Conservation (phyloP, 352 stramenopile genomes). For the Pythium guiyangense region DNA sequence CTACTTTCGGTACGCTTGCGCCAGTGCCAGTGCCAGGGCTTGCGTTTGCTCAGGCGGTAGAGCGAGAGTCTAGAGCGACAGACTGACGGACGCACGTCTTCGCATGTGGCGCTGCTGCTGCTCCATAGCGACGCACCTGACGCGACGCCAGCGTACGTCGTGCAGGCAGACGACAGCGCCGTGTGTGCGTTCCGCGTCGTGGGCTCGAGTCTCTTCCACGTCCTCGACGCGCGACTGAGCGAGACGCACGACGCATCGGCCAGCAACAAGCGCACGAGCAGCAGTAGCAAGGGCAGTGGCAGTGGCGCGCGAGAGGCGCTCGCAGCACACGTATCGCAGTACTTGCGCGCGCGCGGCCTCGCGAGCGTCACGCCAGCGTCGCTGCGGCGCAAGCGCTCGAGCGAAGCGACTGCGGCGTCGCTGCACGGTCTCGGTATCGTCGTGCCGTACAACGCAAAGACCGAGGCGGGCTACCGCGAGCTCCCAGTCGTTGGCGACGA, state of each 20-base stretch:
- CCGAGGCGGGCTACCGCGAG: conserved; percentile 47
- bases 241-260: no score
- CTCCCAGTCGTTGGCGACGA: conserved; percentile 30
- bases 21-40: no score
- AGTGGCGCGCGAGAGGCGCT: background rate
- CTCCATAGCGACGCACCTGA: no score
- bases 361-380: conserved; percentile 7
- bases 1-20: conserved; percentile 58
- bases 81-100: no score
- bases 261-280: no score
- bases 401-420: conserved; percentile 26
- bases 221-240: conserved; percentile 32
- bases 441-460: conserved; percentile 44
- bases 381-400: conserved; percentile 24
- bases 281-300: background rate
- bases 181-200: conserved; percentile 35
- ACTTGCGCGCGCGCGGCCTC: background rate
- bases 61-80: no score
- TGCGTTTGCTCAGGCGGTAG: no score
- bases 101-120: no score
- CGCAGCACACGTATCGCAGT: background rate
- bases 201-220: conserved; percentile 31
- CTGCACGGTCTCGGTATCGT: conserved; percentile 47
- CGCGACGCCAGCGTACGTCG: conserved; percentile 33
- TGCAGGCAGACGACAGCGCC: conserved; percentile 21